A percentile compares a stretch with the other conserved stretches of the same genome.
Conservation (phyloP, 1,284 basidiomycete species). For the Limonomyces culmigenus region DNA sequence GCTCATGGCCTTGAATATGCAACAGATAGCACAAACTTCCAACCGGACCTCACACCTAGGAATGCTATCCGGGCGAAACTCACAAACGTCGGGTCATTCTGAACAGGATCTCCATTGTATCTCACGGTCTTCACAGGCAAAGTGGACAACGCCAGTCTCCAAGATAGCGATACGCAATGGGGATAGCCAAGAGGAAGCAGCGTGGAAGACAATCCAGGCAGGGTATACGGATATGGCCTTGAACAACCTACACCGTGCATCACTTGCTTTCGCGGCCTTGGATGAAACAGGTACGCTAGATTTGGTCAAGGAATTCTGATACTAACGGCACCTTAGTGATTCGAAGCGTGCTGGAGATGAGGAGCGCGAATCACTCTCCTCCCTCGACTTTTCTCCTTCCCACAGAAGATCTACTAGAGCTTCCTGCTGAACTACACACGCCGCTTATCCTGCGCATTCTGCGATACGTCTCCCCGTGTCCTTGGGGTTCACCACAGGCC, state of each 20-base stretch:
- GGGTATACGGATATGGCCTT: neutral
- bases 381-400: slow-evolving; percentile 33
- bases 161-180: slow-evolving; percentile 1
- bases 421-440: slow-evolving; percentile 19
- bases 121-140: neutral
- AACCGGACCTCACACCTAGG: slow-evolving; percentile 48
- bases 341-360: slow-evolving; percentile 17
- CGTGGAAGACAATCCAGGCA: slow-evolving; percentile 7
- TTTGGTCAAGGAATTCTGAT: too few relatives aligned
- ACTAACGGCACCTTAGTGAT: neutral
- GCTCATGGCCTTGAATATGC: slow-evolving; percentile 40
- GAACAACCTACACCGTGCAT: too few relatives aligned
- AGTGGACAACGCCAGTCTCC: slow-evolving; percentile 1
- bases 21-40: slow-evolving; percentile 51
- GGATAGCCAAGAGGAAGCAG: slow-evolving; percentile 5
- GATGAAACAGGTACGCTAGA: too few relatives aligned
- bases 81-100: slow-evolving; percentile 1
- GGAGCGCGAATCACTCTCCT: slow-evolving; percentile 19
- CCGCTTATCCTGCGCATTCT: slow-evolving; percentile 43
- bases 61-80: slow-evolving; percentile 46
- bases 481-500: slow-evolving; percentile 53
- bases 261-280: too few relatives aligned
- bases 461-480: slow-evolving; percentile 49
- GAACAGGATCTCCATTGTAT: neutral
- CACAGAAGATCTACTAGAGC: slow-evolving; percentile 14